Evolutionary conservation across 179 eudicot species (phyloP), one percentile per base, ranked within the genome.

Genomic region (Beta macrorhiza): DNA sequence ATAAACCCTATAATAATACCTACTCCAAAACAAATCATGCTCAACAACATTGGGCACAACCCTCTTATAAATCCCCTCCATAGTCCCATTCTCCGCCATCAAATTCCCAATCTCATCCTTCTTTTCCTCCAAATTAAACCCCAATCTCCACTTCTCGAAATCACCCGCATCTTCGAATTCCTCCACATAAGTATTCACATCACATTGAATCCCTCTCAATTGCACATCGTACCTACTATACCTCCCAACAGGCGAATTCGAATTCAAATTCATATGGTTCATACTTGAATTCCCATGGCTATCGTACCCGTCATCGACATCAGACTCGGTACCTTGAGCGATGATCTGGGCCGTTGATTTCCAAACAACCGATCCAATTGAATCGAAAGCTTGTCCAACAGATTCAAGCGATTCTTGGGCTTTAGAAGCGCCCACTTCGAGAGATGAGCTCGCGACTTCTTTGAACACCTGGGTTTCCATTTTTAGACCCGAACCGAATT

Each of bases 1-100:
- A 79, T 88, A 25, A 62, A 93, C 92, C 79, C 88, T 87, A 78
- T 87, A 93, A 79, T 83, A 93, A 76, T 95, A 95, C 84, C 98
- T 79, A 55, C 63, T 84, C 99, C 99, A 95, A 83, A 95, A 95
- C 20, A 80, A 81, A 37, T 88, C 89, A 55, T 77, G 84, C 73
- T 92, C 94, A 81, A 93, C 93, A 22, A 59, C 62, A 79, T 70
- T 67, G 1, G 95, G 93, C 68, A 91, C 97, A 52, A 89, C 75
- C 84, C 81, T 84, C 19, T 78, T 80, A 53, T 86, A 91, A 83
- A 89, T 75, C 49, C 79, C 89, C 64, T 82, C 90, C 67, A 92
- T 55, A 44, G 8, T 80, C 61, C 85, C 93, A 83, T 82, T 86
- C 25, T 85, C 94, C 17, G 78, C 88, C 78, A 91, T 74, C 79